A percentile compares a stretch with the other conserved stretches of the same genome.
phyloP scores from a whole-genome alignment of 2,329 filamentous ascomycete genomes.

The Aspergillus neotritici region DNA sequence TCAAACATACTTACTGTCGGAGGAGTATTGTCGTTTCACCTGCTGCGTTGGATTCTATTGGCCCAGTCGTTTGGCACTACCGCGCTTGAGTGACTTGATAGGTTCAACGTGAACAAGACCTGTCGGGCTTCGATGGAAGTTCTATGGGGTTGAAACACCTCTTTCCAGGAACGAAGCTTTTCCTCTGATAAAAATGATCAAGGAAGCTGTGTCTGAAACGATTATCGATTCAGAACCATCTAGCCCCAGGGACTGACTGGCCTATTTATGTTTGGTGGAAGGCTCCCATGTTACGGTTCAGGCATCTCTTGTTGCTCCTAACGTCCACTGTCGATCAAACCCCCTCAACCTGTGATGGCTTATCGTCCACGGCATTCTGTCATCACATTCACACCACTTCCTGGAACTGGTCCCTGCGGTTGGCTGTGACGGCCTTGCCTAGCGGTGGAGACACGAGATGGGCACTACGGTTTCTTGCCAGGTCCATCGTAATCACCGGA shows the following conservation, averaged over 20 bases:
- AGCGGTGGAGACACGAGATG: conserved; percentile 33
- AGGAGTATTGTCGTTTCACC: conserved; percentile 31
- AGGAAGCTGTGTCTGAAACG: conserved; percentile 28
- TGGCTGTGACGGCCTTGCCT: conserved; percentile 28
- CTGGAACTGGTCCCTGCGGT: conserved; percentile 25
- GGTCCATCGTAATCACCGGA: conserved; percentile 28
- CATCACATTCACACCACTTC: conserved; percentile 25
- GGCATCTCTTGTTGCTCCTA: conserved; percentile 17
- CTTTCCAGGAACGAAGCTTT: conserved; percentile 12
- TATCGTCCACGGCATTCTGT: conserved; percentile 29
- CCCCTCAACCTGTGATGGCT: conserved; percentile 27
- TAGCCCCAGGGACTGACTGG: conserved; percentile 23
- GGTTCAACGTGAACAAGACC: conserved; percentile 23
- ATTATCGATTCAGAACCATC: conserved; percentile 24
- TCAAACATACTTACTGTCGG: conserved; percentile 30
- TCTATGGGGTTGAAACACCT: conserved; percentile 21
- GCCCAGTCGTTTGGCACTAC: conserved; percentile 21
- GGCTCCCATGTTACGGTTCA: conserved; percentile 21
- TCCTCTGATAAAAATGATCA: conserved; percentile 18
- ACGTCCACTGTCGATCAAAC: conserved; percentile 28
- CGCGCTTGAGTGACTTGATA: conserved; percentile 29
- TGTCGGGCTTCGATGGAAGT: conserved; percentile 16
- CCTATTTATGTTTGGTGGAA: conserved; percentile 39
- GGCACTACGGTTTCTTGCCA: conserved; percentile 26
- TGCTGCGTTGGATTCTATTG: conserved; percentile 27